Percentiles rank a stretch among this genome's conserved stretches.
Evolutionary conservation across 768 basidiomycete species (phyloP).

Genomic region (Hypholoma fasciculare): DNA sequence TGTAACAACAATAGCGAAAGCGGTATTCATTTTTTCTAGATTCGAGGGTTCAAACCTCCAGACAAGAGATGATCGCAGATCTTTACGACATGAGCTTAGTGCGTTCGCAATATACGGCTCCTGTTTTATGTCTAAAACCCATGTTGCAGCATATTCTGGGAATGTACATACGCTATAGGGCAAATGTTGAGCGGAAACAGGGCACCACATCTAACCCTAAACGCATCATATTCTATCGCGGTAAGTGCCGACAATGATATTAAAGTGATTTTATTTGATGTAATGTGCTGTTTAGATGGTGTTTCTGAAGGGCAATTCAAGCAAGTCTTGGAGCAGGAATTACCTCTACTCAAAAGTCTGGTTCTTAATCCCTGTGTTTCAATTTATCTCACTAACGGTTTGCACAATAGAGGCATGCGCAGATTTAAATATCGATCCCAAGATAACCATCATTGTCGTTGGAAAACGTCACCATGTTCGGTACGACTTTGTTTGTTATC

Average conservation of each 20-base stretch:
- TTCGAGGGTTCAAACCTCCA: constrained; percentile 64
- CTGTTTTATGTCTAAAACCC: neutral
- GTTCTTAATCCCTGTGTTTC: neutral
- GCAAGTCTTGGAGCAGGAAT: constrained; percentile 60
- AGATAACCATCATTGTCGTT: constrained; percentile 77
- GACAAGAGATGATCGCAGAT: constrained; percentile 78
- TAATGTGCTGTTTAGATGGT: constrained; percentile 38
- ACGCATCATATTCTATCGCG: constrained; percentile 76
- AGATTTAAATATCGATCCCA: constrained; percentile 54
- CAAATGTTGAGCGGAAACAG: constrained; percentile 50
- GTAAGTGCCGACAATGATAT: constrained; percentile 30
- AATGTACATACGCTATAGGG: constrained; percentile 62
- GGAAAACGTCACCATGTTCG: constrained; percentile 76
- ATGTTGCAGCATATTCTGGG: constrained; percentile 46
- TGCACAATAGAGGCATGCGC: constrained; percentile 57
- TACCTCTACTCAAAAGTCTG: constrained; percentile 59
- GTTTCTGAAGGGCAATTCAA: constrained; percentile 56
- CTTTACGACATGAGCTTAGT: constrained; percentile 66
- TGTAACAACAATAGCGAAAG: constrained; percentile 7
- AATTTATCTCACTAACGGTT: neutral
- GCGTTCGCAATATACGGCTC: constrained; percentile 1
- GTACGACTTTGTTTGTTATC: constrained; percentile 6
- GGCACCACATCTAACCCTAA: constrained; percentile 47
- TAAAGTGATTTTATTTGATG: too few relatives aligned
- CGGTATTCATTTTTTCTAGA: constrained; percentile 28